Base-by-base conservation (phyloP, 345 rosid genomes). In the Barbarea vulgaris region DNA sequence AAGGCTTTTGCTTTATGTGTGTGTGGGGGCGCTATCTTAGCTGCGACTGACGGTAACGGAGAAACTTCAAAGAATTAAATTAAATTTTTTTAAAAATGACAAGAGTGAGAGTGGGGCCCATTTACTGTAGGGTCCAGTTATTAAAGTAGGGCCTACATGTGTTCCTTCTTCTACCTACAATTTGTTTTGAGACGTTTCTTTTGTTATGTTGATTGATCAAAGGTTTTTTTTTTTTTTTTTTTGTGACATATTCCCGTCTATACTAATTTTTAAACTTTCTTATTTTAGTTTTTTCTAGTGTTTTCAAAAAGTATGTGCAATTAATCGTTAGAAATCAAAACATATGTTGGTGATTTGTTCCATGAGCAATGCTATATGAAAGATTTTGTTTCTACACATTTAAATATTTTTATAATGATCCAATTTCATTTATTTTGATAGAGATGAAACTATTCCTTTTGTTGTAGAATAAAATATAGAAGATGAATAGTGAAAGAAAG, bases 101-200 rank as follows among this genome's bases (percentile, higher is more conserved):
- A 50, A 4, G 22, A n/a, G 74, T n/a, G 50, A 18, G 36, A 31
- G 46, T 21, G 74, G 84, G 83, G 4, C 18, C 84, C 62, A 6
- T 0, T 0, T 0, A 3, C 3, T 1, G 15, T 39, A 61, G 77
- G 83, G 82, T 84, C 59, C 61, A 64, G 68, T 56, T 9, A 75
- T 63, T 63, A 64, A 67, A 48, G 33, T 64, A 30, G 85, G 79
- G 28, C 79, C 89, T 78, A 66, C 52, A 4, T 30, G 25, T 87
- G 95, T 81, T 77, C 64, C 85, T 80, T 61, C 86, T 86, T 86
- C 83, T 24, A 77, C 60, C 87, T 79, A 83, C 93, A 90, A 37
- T 31, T 67, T 76, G 41, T 24, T 87, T 81, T 83, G 3, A 61
- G 53, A 68, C 70, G 68, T 63, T 77, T 77, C 64, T 69, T 53